phyloP scores from a whole-genome alignment of 495 filamentous ascomycete species.

The Physcia stellaris region DNA sequence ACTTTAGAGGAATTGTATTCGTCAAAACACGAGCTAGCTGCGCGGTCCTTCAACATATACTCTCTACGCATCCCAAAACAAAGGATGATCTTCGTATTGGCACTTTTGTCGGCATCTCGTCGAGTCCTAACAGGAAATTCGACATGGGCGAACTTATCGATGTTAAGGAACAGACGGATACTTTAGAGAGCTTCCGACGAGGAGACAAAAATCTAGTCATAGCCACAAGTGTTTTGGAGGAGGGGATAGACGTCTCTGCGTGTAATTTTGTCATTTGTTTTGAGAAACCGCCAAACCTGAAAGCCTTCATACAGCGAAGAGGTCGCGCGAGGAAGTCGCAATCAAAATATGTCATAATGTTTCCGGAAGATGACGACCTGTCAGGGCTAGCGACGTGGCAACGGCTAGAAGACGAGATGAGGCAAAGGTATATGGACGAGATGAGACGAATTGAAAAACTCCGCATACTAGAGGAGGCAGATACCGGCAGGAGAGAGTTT shows the following conservation, averaged over 20 bases:
- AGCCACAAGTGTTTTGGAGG: conserved; percentile 75
- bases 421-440: conserved; percentile 57
- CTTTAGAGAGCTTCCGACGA: conserved; percentile 52
- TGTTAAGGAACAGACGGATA: conserved; percentile 37
- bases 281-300: conserved; percentile 58
- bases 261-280: conserved; percentile 86
- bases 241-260: conserved; percentile 78
- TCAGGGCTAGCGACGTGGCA: conserved; percentile 38
- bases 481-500: conserved; percentile 32
- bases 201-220: conserved; percentile 68
- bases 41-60: conserved; percentile 48
- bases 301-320: conserved; percentile 76
- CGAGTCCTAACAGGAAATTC: conserved; percentile 27
- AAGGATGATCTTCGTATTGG: conserved; percentile 42
- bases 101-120: conserved; percentile 64
- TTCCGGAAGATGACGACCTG: conserved; percentile 26
- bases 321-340: conserved; percentile 62
- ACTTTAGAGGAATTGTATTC: conserved; percentile 65
- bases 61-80: conserved; percentile 47
- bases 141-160: conserved; percentile 49
- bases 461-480: conserved; percentile 32
- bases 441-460: conserved; percentile 35
- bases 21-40: conserved; percentile 60
- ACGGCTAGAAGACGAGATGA: conserved; percentile 59
- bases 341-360: conserved; percentile 60